Conservation (phyloP, 75 land plant genomes). For the Isoetes taiwanensis region DNA sequence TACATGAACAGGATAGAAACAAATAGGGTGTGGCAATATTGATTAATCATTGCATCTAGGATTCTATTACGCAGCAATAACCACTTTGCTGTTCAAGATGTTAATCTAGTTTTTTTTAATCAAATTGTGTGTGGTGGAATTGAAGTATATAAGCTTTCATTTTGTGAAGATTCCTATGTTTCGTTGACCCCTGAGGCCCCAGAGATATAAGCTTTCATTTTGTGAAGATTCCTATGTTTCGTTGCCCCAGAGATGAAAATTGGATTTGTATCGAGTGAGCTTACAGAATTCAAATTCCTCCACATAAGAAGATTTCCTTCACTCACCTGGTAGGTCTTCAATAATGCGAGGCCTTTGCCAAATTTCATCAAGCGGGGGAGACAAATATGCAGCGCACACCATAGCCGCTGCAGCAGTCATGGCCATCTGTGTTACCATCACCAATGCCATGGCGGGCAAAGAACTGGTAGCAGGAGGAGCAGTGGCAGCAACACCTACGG, state of each 20-base stretch:
- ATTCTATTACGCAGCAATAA: neutral
- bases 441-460: conserved; percentile 1
- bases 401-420: conserved; percentile 21
- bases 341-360: neutral
- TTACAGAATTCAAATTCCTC: too few relatives aligned
- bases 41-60: neutral
- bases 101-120: neutral
- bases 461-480: conserved; percentile 8
- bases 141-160: neutral
- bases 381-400: conserved; percentile 16
- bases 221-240: neutral
- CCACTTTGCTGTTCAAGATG: neutral
- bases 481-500: conserved; percentile 13
- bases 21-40: neutral
- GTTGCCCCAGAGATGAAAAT: neutral
- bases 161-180: neutral
- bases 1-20: neutral
- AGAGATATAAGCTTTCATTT: neutral
- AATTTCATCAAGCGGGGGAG: conserved; percentile 11
- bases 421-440: conserved; percentile 17
- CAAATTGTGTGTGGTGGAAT: neutral
- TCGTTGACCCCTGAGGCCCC: neutral
- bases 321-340: conserved; percentile 10
- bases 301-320: neutral
- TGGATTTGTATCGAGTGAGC: too few relatives aligned